Percentiles rank a stretch among this genome's conserved stretches.
These are phyloP conservation scores for Bruguiera hainesii DNA, from an alignment of 441 rosid genomes.

Conservation along the genomic window DNA sequence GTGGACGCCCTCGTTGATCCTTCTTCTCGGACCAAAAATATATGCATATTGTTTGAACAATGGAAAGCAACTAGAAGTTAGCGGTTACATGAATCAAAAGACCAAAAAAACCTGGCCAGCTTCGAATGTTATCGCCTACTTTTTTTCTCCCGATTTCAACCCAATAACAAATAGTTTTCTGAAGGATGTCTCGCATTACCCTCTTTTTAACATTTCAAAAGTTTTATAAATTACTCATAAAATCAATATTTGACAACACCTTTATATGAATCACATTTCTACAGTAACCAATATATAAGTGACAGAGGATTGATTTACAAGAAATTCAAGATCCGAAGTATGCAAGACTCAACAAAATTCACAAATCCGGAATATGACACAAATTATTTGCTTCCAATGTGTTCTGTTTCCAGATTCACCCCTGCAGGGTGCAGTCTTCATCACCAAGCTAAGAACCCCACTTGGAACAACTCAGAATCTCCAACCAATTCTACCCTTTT, in stretches of 20 bases:
- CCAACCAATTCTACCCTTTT: background rate
- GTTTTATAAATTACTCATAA: background rate
- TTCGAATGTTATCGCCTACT: no score
- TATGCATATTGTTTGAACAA: background rate
- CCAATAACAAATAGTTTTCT: no score
- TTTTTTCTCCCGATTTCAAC: no score
- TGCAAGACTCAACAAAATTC: background rate
- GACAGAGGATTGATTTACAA: slow-evolving; percentile 6
- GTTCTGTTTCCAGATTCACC: background rate
- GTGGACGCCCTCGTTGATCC: no score
- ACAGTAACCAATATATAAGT: background rate
- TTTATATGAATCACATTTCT: slow-evolving; percentile 2
- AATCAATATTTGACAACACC: no score
- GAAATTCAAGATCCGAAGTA: slow-evolving; percentile 12
- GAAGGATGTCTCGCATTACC: no score
- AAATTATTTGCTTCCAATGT: background rate
- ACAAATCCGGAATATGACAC: slow-evolving; percentile 1
- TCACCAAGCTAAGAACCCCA: slow-evolving; percentile 6
- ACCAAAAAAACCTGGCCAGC: no score
- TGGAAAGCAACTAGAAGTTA: no score
- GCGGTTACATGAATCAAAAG: no score
- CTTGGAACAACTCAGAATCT: background rate
- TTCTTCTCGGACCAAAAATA: no score
- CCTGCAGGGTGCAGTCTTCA: background rate
- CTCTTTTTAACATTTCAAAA: no score